A percentile compares a stretch with the other conserved stretches of the same genome.
Evolutionary conservation across 371 early-diverging fungal genomes (phyloP).

Genomic region (Zopfochytrium polystomum): DNA sequence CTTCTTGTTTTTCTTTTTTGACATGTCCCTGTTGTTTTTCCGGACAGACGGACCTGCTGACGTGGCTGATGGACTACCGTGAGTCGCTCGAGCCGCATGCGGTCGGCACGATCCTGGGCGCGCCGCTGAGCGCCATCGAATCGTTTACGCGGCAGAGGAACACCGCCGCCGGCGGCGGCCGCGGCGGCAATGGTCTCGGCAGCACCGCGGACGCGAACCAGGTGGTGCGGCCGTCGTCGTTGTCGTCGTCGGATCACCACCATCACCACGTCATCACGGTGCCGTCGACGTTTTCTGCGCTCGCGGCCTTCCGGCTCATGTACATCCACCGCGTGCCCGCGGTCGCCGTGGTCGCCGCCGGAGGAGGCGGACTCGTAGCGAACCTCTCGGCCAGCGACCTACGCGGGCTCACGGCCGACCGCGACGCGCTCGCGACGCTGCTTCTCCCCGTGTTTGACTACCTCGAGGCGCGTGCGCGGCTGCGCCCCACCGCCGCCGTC

Average conservation of each 20-base stretch:
- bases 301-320: constrained; percentile 35
- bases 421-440: constrained; percentile 30
- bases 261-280: constrained; percentile 30
- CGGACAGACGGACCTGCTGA: constrained; percentile 42
- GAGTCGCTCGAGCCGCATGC: constrained; percentile 10
- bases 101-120: constrained; percentile 5
- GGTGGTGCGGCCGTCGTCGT: background rate
- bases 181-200: constrained; percentile 1
- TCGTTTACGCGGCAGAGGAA: background rate
- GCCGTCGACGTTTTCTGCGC: constrained; percentile 28
- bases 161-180: constrained; percentile 5
- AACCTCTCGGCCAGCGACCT: constrained; percentile 47
- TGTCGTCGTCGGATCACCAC: too few relatives aligned
- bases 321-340: constrained; percentile 38
- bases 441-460: constrained; percentile 38
- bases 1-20: too few relatives aligned
- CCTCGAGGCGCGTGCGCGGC: constrained; percentile 31
- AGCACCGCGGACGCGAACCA: background rate
- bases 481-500: background rate
- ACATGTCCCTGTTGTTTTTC: too few relatives aligned
- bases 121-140: constrained; percentile 21
- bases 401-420: constrained; percentile 36
- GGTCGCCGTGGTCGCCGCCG: constrained; percentile 36
- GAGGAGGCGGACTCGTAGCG: constrained; percentile 36
- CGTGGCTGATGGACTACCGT: constrained; percentile 26